A percentile compares a stretch with the other conserved stretches of the same genome.
Evolutionary conservation across 2,329 filamentous ascomycete genomes (phyloP).

Genomic region (Fusarium clavum): DNA sequence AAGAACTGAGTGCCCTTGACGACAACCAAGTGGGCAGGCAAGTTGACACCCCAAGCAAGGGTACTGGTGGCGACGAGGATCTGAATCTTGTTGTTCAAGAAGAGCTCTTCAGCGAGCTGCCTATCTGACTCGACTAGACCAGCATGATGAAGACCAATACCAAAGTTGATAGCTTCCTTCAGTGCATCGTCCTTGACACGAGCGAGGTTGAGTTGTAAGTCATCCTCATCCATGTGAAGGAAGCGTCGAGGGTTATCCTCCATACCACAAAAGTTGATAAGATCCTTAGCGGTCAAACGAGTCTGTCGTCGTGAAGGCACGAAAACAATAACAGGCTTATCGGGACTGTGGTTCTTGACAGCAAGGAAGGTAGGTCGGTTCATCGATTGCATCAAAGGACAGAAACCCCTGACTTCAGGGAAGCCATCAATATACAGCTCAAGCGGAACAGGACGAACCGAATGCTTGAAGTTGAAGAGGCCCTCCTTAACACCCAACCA

Average conservation of each 20-base stretch:
- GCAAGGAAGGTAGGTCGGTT: conserved; percentile 96
- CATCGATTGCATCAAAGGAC: conserved; percentile 98
- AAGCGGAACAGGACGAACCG: conserved; percentile 92
- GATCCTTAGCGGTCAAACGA: conserved; percentile 90
- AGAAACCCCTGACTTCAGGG: conserved; percentile 93
- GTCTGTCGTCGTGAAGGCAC: conserved; percentile 96
- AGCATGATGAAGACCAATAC: conserved; percentile 96
- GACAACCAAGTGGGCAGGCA: conserved; percentile 95
- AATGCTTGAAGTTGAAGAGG: conserved; percentile 97
- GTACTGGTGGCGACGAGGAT: conserved; percentile 96
- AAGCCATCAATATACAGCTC: conserved; percentile 99
- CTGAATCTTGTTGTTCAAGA: conserved; percentile 97
- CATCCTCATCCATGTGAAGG: conserved; percentile 93
- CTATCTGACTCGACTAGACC: conserved; percentile 95
- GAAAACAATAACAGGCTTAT: conserved; percentile 98
- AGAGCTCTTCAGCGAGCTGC: conserved; percentile 91
- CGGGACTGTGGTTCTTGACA: conserved; percentile 94
- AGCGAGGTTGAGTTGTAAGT: conserved; percentile 86
- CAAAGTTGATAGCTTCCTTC: conserved; percentile 94
- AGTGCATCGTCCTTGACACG: conserved; percentile 93
- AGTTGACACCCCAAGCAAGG: conserved; percentile 96
- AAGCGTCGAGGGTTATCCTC: conserved; percentile 97
- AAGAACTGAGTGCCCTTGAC: conserved; percentile 99
- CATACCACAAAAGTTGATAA: conserved; percentile 98
- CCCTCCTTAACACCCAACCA: conserved; percentile 98